Evolutionary conservation across 176 grass and related monocot genomes (phyloP), one percentile per base, ranked within the genome.

Genomic region (Alopecurus myosuroides): DNA sequence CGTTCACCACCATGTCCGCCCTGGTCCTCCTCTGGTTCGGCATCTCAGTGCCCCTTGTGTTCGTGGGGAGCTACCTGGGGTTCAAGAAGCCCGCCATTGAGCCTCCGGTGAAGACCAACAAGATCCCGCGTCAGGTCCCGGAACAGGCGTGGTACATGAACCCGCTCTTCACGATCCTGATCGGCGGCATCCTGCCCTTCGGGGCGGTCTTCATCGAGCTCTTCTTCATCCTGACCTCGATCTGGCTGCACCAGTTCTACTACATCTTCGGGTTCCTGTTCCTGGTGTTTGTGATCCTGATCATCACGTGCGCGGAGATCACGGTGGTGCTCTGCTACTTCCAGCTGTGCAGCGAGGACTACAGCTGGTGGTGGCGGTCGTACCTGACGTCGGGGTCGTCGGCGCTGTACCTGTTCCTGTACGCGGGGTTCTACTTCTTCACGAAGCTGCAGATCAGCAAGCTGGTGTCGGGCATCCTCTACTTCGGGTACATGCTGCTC

Each of bases 111-210:
- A 92, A 92, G 70, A 92, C 91, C 26, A 92, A 89, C 84, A 92
- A 92, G 84, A 92, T 92, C 76, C 87, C 87, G 8, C 81, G 91
- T 15, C 91, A 92, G 77, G 84, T 92, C 64, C 91, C 91, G 14
- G 87, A 92, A 77, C 91, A 92, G 42, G 84, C 91, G 77, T 92
- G 91, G 91, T 92, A 92, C 84, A 92, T 92, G 91, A 89, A 92
- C 55, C 91, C 91, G 28, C 17, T 72, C 37, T 89, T 92, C 87
- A 89, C 87, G 36, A 77, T 92, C 63, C 84, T 92, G 19, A 89
- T 92, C 1, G 91, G 91, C 9, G 91, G 91, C 3, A 81, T 92
- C 62, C 91, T 92, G 29, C 91, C 91, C 26, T 92, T 92, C 22
- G 91, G 91, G 34, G 91, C 91, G 30, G 91, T 92, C 76, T 92